Base-by-base conservation (phyloP, 1,139 yeast genomes). In the Komagataea norvegica region DNA sequence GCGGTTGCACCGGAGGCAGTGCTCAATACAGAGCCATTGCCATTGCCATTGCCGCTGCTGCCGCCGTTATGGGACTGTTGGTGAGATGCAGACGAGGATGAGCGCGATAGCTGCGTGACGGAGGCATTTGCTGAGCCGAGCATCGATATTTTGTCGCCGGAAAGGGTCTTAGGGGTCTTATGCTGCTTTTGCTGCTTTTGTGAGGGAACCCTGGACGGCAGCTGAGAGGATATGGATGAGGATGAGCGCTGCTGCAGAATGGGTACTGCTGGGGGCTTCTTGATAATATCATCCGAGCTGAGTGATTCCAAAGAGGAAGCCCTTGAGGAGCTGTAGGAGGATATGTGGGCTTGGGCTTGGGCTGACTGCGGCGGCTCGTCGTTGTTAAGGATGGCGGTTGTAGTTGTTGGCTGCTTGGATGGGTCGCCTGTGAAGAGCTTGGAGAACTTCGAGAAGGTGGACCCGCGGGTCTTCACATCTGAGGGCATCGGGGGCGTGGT, bases 391-490 rank as follows among this genome's bases (percentile, higher is more conserved):
- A 36, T 31, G n/a, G 40, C 41, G 19, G 31, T 30, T 24, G 33
- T 39, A 17, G 33, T 28, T 20, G 38, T 37, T 3, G 43, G 35
- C 3, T 16, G 43, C 31, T 3, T 28, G 20, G 43, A 34, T 15
- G 43, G 42, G 7, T 38, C 44, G 7, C 57, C 54, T 10, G 60
- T 59, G 36, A 60, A 48, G 30, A 60, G 50, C 41, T 54, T 55
- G 2, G 62, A 61, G 23, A 60, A 43, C 45, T 52, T 59, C n/a
- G 56, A 45, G 18, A 59, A 38, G 3, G 64, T 51, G 5, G 59
- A 54, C 38, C 45, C 49, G 32, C 59, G 39, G 3, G 54, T 43
- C 35, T 54, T 49, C 20, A 36, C 38, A 22, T 44, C 54, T 3
- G 40, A 37, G 2, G 46, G 26, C 39, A 36, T 32, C 13, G 18